phyloP scores from a whole-genome alignment of 1,139 yeast species.

The Candida sp. region DNA sequence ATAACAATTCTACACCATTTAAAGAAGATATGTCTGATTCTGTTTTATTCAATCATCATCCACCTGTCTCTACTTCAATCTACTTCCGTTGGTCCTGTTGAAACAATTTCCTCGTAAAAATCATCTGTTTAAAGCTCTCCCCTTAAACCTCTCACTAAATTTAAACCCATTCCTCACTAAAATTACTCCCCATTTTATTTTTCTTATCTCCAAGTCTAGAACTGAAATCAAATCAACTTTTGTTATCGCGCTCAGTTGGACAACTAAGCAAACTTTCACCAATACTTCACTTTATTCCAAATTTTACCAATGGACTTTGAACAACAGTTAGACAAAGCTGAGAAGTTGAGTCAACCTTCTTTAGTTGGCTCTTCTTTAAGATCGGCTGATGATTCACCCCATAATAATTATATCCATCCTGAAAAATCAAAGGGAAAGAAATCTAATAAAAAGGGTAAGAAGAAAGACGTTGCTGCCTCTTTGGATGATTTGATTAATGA shows the following conservation, averaged over 20 bases:
- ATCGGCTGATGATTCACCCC: slow-evolving; percentile 48
- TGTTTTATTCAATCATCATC: too few relatives aligned
- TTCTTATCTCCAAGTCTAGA: too few relatives aligned
- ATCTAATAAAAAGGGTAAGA: slow-evolving; percentile 8
- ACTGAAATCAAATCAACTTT: too few relatives aligned
- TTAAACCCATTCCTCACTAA: too few relatives aligned
- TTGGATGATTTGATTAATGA: slow-evolving; percentile 56
- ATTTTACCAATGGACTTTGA: slow-evolving; percentile 50
- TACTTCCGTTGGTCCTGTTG: too few relatives aligned
- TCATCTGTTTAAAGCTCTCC: too few relatives aligned
- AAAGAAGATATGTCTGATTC: too few relatives aligned
- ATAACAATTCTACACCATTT: too few relatives aligned
- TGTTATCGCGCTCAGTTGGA: not conserved
- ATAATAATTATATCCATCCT: slow-evolving; percentile 47
- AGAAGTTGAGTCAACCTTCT: slow-evolving; percentile 49
- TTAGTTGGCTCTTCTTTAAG: slow-evolving; percentile 54
- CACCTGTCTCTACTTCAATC: too few relatives aligned
- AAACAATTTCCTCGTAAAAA: too few relatives aligned
- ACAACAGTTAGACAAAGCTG: slow-evolving; percentile 52
- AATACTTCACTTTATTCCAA: not conserved
- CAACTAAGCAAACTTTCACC: not conserved
- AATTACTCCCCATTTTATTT: too few relatives aligned
- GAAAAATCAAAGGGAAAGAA: slow-evolving; percentile 30
- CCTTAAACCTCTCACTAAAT: too few relatives aligned
- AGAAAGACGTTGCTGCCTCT: slow-evolving; percentile 35